Evolutionary conservation across 2,329 filamentous ascomycete genomes (phyloP), one percentile per base, ranked within the genome.

Genomic region (Colletotrichum lentis): DNA sequence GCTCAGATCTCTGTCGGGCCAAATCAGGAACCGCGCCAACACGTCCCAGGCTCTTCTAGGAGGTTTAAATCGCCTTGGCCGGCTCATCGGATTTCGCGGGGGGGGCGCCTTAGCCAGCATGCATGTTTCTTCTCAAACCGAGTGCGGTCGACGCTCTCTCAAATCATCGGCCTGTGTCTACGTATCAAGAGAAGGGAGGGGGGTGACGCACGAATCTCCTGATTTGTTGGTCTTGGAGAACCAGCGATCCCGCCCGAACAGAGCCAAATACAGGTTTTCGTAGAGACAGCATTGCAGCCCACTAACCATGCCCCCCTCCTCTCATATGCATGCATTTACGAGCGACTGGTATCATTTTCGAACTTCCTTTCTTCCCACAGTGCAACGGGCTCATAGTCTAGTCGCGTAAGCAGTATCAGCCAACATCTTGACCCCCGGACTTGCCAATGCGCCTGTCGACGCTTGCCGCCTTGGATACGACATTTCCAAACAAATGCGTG

Each of bases 141-240:
- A 56, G 46, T 60, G 57, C 35, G 27, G 35, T 43, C 14, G 5
- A 39, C 52, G 20, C 27, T 43, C 35, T 11, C 31, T 27, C 39
- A 18, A 6, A 6, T 18, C 12, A 16, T 24, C 27, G 10, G 14
- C 10, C 39, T 56, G 35, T 50, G 31, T 62, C 66, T 61, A n/a
- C n/a, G n/a, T n/a, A 66, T 66, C 55, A 69, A 55, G 62, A 43
- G 55, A 49, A 22, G 20, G 44, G 31, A 8, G 31, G 31, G 31
- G 4, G 37, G n/a, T 69, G 66, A 69, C 62, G 66, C 56, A 66
- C 39, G 14, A 57, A 56, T 61, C 66, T 69, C 50, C 55, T 66
- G 62, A 69, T 56, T 16, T 20, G 39, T 16, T 20, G 39, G 50
- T n/a, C 22, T 60, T 53, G 43, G 49, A 12, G 8, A 27, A 55